Percentiles rank a stretch among this genome's conserved stretches.
phyloP scores from a whole-genome alignment of 2,329 filamentous ascomycete species.

The Colletotrichum lini region DNA sequence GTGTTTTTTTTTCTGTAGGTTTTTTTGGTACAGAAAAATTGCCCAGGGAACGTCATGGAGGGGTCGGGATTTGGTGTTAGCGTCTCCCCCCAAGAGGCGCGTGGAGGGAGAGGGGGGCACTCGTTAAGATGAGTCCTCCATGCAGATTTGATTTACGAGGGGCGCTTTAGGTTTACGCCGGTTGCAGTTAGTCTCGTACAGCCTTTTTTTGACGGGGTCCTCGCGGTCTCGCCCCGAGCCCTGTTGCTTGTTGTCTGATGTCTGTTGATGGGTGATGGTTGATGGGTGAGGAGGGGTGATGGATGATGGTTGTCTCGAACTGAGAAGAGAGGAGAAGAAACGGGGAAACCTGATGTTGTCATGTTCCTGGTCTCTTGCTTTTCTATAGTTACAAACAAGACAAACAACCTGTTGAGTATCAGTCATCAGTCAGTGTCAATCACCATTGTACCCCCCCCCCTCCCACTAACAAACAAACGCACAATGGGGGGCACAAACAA shows the following conservation, averaged over 20 bases:
- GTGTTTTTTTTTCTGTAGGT: constrained; percentile 4
- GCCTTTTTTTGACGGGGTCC: background rate
- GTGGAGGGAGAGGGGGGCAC: too few relatives aligned
- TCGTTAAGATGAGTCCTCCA: constrained; percentile 3
- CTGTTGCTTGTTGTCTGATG: background rate
- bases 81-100: background rate
- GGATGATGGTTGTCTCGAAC: too few relatives aligned
- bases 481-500: background rate
- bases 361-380: too few relatives aligned
- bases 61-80: constrained; percentile 5
- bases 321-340: too few relatives aligned
- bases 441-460: too few relatives aligned
- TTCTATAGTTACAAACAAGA: too few relatives aligned
- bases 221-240: constrained; percentile 5
- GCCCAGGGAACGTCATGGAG: constrained; percentile 20
- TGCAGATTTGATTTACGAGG: background rate
- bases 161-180: constrained; percentile 22
- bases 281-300: too few relatives aligned
- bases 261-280: too few relatives aligned
- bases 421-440: too few relatives aligned
- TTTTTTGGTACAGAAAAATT: background rate
- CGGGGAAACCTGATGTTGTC: too few relatives aligned
- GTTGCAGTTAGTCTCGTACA: constrained; percentile 21
- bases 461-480: background rate
- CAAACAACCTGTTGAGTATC: too few relatives aligned